phyloP scores from a whole-genome alignment of 2,329 filamentous ascomycete genomes.

The Pyrenophora teres region DNA sequence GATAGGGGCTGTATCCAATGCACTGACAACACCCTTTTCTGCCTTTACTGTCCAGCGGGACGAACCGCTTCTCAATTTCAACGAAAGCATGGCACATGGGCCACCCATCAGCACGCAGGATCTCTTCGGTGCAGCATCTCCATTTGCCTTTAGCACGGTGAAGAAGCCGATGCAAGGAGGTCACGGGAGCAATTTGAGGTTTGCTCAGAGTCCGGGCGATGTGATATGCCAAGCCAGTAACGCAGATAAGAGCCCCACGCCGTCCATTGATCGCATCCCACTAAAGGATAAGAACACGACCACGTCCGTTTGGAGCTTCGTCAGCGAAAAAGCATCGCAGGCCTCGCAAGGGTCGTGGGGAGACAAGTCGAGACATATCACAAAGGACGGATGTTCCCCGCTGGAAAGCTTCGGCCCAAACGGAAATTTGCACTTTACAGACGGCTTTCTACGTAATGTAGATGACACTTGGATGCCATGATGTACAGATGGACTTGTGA shows the following conservation, averaged over 20 bases:
- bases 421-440: slow-evolving; percentile 32
- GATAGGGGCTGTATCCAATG: slow-evolving; percentile 19
- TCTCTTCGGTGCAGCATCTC: slow-evolving; percentile 48
- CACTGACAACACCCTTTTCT: slow-evolving; percentile 38
- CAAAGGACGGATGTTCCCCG: slow-evolving; percentile 23
- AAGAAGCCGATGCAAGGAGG: slow-evolving; percentile 44
- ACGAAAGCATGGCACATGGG: slow-evolving; percentile 18
- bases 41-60: slow-evolving; percentile 31
- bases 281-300: slow-evolving; percentile 35
- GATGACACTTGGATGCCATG: slow-evolving; percentile 18
- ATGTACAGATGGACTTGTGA: neutral
- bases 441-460: slow-evolving; percentile 33
- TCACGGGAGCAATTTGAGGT: slow-evolving; percentile 29
- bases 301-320: slow-evolving; percentile 19
- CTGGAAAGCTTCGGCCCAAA: slow-evolving; percentile 29
- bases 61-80: slow-evolving; percentile 17
- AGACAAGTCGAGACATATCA: slow-evolving; percentile 9
- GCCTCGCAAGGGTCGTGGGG: slow-evolving; percentile 11
- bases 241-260: slow-evolving; percentile 29
- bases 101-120: slow-evolving; percentile 51
- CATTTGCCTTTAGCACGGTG: slow-evolving; percentile 49
- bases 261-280: slow-evolving; percentile 28
- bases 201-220: slow-evolving; percentile 25
- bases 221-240: slow-evolving; percentile 10
- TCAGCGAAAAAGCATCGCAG: slow-evolving; percentile 32